Percentiles rank a stretch among this genome's conserved stretches.
Conservation (phyloP, 2,329 filamentous ascomycete species). For the Neurospora sp. region DNA sequence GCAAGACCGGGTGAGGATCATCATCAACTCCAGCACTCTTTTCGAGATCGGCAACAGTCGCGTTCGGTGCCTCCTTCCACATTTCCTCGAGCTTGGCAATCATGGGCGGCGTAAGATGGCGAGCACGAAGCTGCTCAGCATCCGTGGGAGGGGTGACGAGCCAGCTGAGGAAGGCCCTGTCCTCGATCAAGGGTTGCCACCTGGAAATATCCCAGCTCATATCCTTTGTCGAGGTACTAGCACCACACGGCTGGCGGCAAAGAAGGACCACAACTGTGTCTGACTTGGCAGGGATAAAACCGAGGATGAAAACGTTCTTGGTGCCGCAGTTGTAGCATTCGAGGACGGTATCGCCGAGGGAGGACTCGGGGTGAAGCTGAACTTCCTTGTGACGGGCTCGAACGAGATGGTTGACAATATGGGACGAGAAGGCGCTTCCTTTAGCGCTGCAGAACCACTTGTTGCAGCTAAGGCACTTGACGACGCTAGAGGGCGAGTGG, state of each 20-base stretch:
- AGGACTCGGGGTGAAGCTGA: slow-evolving; percentile 85
- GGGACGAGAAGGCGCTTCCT: slow-evolving; percentile 90
- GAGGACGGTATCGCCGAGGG: slow-evolving; percentile 87
- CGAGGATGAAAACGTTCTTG: slow-evolving; percentile 97
- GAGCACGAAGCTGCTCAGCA: slow-evolving; percentile 88
- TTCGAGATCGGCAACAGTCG: slow-evolving; percentile 84
- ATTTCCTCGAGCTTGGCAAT: slow-evolving; percentile 95
- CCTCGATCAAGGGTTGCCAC: slow-evolving; percentile 96
- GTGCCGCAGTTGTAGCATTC: slow-evolving; percentile 99
- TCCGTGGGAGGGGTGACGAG: slow-evolving; percentile 83
- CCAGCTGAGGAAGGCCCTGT: slow-evolving; percentile 90
- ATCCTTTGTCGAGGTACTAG: slow-evolving; percentile 91
- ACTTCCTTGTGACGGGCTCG: slow-evolving; percentile 98
- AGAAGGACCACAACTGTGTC: slow-evolving; percentile 96
- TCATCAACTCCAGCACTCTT: slow-evolving; percentile 88
- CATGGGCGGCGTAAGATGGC: slow-evolving; percentile 85
- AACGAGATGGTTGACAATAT: slow-evolving; percentile 97
- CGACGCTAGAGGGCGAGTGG: slow-evolving; percentile 87
- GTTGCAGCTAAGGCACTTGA: slow-evolving; percentile 89
- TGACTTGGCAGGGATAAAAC: slow-evolving; percentile 97
- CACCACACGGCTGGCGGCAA: slow-evolving; percentile 91
- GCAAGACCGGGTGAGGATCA: slow-evolving; percentile 81
- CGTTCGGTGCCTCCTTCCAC: slow-evolving; percentile 91
- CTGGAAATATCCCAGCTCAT: slow-evolving; percentile 99
- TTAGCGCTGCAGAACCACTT: slow-evolving; percentile 99